Evolutionary conservation across 306 rosid species (phyloP).

Genomic region (Hippophae tibetana): DNA sequence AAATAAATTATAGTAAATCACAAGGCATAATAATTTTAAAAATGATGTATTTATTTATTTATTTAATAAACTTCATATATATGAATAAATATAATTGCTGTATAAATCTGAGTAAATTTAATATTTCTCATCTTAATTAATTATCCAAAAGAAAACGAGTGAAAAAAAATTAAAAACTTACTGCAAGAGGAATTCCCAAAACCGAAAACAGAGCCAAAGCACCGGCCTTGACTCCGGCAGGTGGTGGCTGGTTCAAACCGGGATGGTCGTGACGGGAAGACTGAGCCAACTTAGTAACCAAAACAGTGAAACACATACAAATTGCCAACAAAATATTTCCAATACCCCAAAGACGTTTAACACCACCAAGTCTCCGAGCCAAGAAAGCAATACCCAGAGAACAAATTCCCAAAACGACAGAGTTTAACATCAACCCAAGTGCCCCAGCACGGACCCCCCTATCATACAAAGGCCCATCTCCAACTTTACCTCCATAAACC

Average conservation of each 20-base stretch:
- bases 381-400: constrained; percentile 44
- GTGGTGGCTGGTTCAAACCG: constrained; percentile 23
- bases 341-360: constrained; percentile 62
- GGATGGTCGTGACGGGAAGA: constrained; percentile 4
- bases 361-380: constrained; percentile 57
- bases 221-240: constrained; percentile 34
- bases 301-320: constrained; percentile 39
- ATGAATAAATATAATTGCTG: too few species aligned
- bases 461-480: constrained; percentile 34
- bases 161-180: constrained; percentile 12
- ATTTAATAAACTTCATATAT: too few species aligned
- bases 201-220: constrained; percentile 61
- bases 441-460: constrained; percentile 67
- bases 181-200: constrained; percentile 72
- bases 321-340: constrained; percentile 59
- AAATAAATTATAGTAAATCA: too few species aligned
- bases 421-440: constrained; percentile 66
- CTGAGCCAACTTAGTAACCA: constrained; percentile 56
- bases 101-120: too few species aligned
- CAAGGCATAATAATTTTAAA: too few species aligned
- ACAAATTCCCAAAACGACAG: constrained; percentile 48
- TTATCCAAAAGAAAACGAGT: background rate
- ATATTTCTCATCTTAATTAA: background rate
- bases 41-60: too few species aligned
- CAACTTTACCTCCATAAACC: constrained; percentile 69